phyloP scores from a whole-genome alignment of 768 basidiomycete species.

The Suillus weaverae region DNA sequence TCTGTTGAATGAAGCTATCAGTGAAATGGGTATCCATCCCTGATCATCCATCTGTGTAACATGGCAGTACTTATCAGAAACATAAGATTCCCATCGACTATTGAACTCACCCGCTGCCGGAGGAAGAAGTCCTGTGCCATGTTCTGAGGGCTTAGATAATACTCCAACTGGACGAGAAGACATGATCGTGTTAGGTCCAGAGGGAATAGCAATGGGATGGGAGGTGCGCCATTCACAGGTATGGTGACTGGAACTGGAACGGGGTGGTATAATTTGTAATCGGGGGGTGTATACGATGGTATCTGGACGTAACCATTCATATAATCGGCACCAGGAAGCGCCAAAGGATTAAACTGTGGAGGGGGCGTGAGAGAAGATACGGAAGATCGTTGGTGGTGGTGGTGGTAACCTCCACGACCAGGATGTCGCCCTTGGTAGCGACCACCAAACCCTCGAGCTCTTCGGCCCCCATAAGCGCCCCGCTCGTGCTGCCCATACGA shows the following conservation, averaged over 20 bases:
- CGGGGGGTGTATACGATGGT: conserved; percentile 30
- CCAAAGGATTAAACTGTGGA: conserved; percentile 31
- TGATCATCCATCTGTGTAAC: conserved; percentile 76
- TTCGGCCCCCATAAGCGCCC: conserved; percentile 30
- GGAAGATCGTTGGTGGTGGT: conserved; percentile 33
- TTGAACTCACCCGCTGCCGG: conserved; percentile 62
- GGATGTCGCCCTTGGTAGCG: conserved; percentile 36
- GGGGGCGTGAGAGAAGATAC: conserved; percentile 32
- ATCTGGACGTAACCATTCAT: conserved; percentile 29
- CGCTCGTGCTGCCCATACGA: conserved; percentile 29
- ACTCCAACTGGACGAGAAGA: conserved; percentile 84
- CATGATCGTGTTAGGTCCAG: conserved; percentile 67
- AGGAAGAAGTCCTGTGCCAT: conserved; percentile 86
- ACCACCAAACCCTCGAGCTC: conserved; percentile 41
- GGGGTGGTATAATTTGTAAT: conserved; percentile 29
- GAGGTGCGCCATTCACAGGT: conserved; percentile 19
- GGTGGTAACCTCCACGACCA: conserved; percentile 37
- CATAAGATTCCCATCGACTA: background rate
- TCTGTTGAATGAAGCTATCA: conserved; percentile 88
- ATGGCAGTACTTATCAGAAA: conserved; percentile 2
- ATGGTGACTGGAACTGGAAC: conserved; percentile 25
- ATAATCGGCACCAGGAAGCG: conserved; percentile 25
- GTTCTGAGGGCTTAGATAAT: conserved; percentile 89
- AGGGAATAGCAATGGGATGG: conserved; percentile 51
- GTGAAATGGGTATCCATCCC: conserved; percentile 82